Conservation (phyloP, 768 basidiomycete species). For the Tephrocybe sp. region DNA sequence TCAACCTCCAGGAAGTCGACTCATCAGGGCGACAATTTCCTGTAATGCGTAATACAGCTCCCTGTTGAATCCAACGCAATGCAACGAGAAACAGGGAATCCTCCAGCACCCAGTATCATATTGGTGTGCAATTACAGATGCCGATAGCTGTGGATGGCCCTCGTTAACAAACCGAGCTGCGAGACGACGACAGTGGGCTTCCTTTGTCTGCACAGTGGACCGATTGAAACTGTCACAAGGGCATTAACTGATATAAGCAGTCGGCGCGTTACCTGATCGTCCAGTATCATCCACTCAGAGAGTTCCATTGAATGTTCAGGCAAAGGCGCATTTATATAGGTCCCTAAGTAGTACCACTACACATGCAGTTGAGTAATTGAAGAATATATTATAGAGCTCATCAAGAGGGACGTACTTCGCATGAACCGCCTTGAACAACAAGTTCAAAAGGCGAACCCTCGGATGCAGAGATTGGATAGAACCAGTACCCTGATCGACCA, state of each 20-base stretch:
- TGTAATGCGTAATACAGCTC: constrained; percentile 13
- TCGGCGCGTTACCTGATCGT: constrained; percentile 24
- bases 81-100: constrained; percentile 25
- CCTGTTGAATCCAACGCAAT: constrained; percentile 26
- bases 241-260: not conserved
- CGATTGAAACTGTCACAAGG: not conserved
- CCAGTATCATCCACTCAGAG: constrained; percentile 30
- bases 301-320: constrained; percentile 25
- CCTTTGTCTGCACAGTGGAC: constrained; percentile 17
- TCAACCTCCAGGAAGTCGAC: not conserved
- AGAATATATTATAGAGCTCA: not conserved
- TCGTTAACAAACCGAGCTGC: constrained; percentile 6
- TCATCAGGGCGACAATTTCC: not conserved
- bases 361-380: not conserved
- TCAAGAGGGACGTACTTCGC: constrained; percentile 14
- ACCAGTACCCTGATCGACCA: constrained; percentile 30
- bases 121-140: constrained; percentile 16
- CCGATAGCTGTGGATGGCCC: constrained; percentile 8
- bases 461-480: constrained; percentile 19
- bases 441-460: constrained; percentile 23
- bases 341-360: constrained; percentile 30
- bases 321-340: constrained; percentile 20
- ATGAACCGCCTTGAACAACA: constrained; percentile 22
- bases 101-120: constrained; percentile 26
- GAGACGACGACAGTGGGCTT: constrained; percentile 20